Base-by-base conservation (phyloP, 2,329 filamentous ascomycete genomes). In the Colletotrichum liaoningense region DNA sequence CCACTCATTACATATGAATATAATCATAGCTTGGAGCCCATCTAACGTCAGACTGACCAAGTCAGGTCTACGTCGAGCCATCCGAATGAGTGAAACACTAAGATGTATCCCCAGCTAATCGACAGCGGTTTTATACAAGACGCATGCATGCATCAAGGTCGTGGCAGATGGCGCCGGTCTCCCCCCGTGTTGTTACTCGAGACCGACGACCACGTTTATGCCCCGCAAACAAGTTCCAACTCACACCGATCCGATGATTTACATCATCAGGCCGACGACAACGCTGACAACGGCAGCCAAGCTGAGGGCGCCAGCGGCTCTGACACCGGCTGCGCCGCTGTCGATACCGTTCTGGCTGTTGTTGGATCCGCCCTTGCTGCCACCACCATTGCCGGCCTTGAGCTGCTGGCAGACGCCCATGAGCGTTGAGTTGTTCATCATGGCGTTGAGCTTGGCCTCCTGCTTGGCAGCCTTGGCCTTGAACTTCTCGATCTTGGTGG, bases 391-490 rank as follows among this genome's bases (percentile, higher is more conserved):
- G 55, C 70, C 70, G 26, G 26, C 38, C 70, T 73, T 73, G 33
- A 60, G 42, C 35, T 64, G 60, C 67, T 73, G 55, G 75, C 77
- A 77, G 54, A 77, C 46, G 38, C 70, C 67, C 49, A 78, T 72
- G 26, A 84, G 79, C 55, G 83, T 84, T 4, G 78, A 67, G 77
- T 85, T 84, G 76, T 74, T 74, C 76, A 78, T 76, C 76, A 84
- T 63, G 35, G 62, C 72, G 57, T 71, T 72, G 38, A 74, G 68
- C 68, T 71, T 72, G 42, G 28, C 72, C 63, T 71, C 72, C 72
- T 59, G 57, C 68, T 63, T 63, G 62, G 67, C 68, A 42, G 68
- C 72, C 72, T 79, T 80, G 56, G 77, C 77, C 79, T 83, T 78
- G 79, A 82, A 80, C 54, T 68, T 76, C 49, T 77, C 77, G 54